Evolutionary conservation across 2,329 filamentous ascomycete genomes (phyloP), one percentile per base, ranked within the genome.

Genomic region (Didymella lethalis): DNA sequence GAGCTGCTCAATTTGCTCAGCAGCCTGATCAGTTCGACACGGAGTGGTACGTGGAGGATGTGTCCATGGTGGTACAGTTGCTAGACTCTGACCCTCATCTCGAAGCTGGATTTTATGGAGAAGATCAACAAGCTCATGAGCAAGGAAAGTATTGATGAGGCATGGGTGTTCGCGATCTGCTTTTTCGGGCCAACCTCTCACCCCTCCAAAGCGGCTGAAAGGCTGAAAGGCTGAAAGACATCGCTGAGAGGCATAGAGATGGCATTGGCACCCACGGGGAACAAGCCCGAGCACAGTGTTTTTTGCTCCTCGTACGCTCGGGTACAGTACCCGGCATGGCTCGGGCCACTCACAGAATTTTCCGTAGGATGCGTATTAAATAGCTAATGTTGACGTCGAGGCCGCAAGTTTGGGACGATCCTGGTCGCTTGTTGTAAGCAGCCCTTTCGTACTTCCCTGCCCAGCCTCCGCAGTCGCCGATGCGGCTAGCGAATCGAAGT

Each of bases 1-100:
- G 54, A 4, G 64, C 62, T 40, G 56, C 50, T 18, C 49, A 56
- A 2, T 64, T 52, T 40, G 53, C 62, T 29, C 46, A 50, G 34
- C 40, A 48, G 11, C 31, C 14, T 14, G 48, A 40, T 14, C 57
- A 60, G 25, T 10, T 44, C 1, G 34, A 14, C 2, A 43, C n/a
- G 5, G 11, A 32, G 6, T 65, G 60, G 50, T 16, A 12, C 36
- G 48, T 65, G 12, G 31, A 49, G 10, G 41, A 65, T 48, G 26
- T 57, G 2, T 14, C 26, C 7, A 47, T 54, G 28, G 43, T 65
- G 11, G 26, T 44, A 10, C 16, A 47, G 49, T n/a, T 64, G 18
- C 25, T 60, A 12, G 32, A 52, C 10, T 45, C 44, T 26, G 40
- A 31, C 11, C 49, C 45, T 18, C 55, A 45, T 7, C 10, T 28